phyloP scores from a whole-genome alignment of 768 basidiomycete species.

The Rhodosporidiobolus sp. region DNA sequence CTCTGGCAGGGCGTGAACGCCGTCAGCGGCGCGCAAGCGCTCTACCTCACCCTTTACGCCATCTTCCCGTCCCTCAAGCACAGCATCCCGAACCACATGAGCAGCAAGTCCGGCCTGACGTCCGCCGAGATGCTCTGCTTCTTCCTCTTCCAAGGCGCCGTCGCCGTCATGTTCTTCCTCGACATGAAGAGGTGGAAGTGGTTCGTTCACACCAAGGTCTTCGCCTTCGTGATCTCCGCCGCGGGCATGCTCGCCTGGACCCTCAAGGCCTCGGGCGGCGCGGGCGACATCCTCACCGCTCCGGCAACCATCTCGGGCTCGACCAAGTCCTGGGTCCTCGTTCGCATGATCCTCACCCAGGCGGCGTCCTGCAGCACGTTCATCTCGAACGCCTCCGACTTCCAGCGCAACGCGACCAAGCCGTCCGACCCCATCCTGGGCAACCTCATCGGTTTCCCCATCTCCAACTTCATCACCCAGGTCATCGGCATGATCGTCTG shows the following conservation, averaged over 20 bases:
- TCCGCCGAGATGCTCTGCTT: slow-evolving; percentile 41
- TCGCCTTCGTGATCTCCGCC: slow-evolving; percentile 65
- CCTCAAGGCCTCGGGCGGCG: slow-evolving; percentile 69
- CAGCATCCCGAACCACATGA: slow-evolving; percentile 60
- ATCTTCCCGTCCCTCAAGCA: slow-evolving; percentile 63
- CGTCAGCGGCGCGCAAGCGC: slow-evolving; percentile 65
- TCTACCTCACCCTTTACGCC: slow-evolving; percentile 68
- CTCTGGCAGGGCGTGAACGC: slow-evolving; percentile 15
- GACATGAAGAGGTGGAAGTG: too few relatives aligned
- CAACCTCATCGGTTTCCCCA: slow-evolving; percentile 45
- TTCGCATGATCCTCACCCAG: slow-evolving; percentile 65
- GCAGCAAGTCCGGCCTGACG: slow-evolving; percentile 47
- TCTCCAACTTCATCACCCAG: slow-evolving; percentile 44
- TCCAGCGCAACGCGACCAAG: slow-evolving; percentile 42
- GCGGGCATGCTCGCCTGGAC: slow-evolving; percentile 72
- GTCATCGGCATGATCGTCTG: slow-evolving; percentile 43
- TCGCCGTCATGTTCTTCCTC: neutral
- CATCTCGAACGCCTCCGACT: slow-evolving; percentile 44
- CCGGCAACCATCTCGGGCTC: slow-evolving; percentile 64
- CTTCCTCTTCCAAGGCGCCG: slow-evolving; percentile 27
- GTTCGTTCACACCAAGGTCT: too few relatives aligned
- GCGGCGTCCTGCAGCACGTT: slow-evolving; percentile 45
- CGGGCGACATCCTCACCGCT: slow-evolving; percentile 68
- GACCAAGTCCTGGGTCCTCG: slow-evolving; percentile 71
- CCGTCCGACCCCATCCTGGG: slow-evolving; percentile 43